Percentiles rank a stretch among this genome's conserved stretches.
phyloP scores from a whole-genome alignment of 129 eudicot species.

The sunflower (Helianthus annuus) region DNA sequence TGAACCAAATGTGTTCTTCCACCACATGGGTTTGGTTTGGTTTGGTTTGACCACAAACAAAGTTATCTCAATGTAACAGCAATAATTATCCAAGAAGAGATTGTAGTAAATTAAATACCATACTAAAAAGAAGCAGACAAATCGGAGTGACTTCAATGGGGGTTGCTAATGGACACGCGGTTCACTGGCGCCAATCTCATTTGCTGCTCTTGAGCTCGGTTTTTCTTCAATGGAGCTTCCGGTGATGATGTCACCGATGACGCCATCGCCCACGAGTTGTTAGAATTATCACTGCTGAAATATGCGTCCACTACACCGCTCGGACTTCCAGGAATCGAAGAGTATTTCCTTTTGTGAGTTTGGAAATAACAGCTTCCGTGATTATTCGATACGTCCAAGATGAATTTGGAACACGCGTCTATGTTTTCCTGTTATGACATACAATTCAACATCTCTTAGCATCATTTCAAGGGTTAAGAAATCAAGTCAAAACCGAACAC shows the following conservation, averaged over 20 bases:
- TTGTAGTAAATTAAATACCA: slow-evolving; percentile 44
- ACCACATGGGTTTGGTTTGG: slow-evolving; percentile 53
- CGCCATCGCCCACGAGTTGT: slow-evolving; percentile 59
- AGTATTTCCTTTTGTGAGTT: slow-evolving; percentile 55
- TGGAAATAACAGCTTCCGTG: slow-evolving; percentile 26
- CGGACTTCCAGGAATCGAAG: slow-evolving; percentile 63
- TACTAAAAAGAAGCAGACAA: slow-evolving; percentile 33
- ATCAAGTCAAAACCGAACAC: slow-evolving; percentile 3
- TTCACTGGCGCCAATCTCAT: slow-evolving; percentile 71
- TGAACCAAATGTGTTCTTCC: slow-evolving; percentile 43
- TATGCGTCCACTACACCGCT: slow-evolving; percentile 68
- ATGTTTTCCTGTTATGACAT: slow-evolving; percentile 57
- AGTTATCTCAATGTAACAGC: slow-evolving; percentile 39
- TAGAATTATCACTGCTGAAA: slow-evolving; percentile 69
- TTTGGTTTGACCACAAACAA: slow-evolving; percentile 48
- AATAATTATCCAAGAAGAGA: slow-evolving; percentile 32
- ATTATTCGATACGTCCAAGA: slow-evolving; percentile 45
- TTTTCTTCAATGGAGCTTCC: slow-evolving; percentile 65
- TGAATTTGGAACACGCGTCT: slow-evolving; percentile 59
- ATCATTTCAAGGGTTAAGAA: background rate
- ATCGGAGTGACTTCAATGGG: slow-evolving; percentile 36
- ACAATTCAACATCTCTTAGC: slow-evolving; percentile 17
- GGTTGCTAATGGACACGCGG: slow-evolving; percentile 45
- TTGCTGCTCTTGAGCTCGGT: slow-evolving; percentile 64
- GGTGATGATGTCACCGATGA: slow-evolving; percentile 64